Percentiles rank a stretch among this genome's conserved stretches.
Conservation (phyloP, 768 basidiomycete genomes). For the Xerocomus spinulosus region DNA sequence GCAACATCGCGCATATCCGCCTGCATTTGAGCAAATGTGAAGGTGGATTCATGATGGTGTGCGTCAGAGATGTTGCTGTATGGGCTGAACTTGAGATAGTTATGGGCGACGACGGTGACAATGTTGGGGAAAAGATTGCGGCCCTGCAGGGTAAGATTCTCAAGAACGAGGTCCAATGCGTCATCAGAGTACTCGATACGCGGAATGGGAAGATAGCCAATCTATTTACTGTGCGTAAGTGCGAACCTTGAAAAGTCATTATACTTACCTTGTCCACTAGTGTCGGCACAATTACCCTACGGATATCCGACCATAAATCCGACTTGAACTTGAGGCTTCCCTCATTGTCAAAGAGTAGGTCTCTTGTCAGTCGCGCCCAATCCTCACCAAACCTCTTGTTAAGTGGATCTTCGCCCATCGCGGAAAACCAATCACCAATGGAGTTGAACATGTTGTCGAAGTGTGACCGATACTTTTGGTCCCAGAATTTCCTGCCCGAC, state of each 20-base stretch:
- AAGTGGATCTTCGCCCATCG: conserved; percentile 79
- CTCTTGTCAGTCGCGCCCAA: conserved; percentile 74
- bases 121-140: conserved; percentile 86
- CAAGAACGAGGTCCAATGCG: conserved; percentile 80
- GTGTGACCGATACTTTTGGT: conserved; percentile 65
- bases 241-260: neutral
- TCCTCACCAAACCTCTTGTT: conserved; percentile 81
- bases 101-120: conserved; percentile 69
- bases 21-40: conserved; percentile 83
- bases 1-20: conserved; percentile 92
- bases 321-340: conserved; percentile 87
- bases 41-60: conserved; percentile 63
- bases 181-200: conserved; percentile 93
- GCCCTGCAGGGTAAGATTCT: conserved; percentile 86
- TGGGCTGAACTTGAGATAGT: conserved; percentile 81
- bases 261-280: conserved; percentile 64
- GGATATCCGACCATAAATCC: conserved; percentile 83
- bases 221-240: conserved; percentile 30
- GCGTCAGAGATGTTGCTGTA: conserved; percentile 56
- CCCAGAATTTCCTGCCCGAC: conserved; percentile 72
- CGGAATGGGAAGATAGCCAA: conserved; percentile 85
- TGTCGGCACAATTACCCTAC: conserved; percentile 74
- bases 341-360: conserved; percentile 73
- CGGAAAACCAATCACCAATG: conserved; percentile 73
- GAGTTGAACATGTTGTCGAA: conserved; percentile 77